Conservation (phyloP, 2,329 filamentous ascomycete genomes). For the Penicillium sp. region DNA sequence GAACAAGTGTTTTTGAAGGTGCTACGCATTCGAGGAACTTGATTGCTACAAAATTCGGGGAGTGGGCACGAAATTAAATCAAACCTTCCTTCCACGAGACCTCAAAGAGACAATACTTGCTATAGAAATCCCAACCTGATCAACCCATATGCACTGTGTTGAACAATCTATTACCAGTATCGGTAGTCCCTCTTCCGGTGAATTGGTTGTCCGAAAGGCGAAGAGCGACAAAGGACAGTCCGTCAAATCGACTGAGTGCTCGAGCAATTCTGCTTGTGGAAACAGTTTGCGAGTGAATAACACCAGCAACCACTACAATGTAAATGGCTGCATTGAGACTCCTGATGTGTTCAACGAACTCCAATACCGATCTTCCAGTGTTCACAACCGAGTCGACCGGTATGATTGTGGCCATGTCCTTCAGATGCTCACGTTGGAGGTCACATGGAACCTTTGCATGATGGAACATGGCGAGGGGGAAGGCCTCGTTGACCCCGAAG, state of each 20-base stretch:
- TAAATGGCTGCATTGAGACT: conserved; percentile 30
- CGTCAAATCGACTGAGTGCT: conserved; percentile 15
- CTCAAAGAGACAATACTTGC: neutral
- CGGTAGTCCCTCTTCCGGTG: conserved; percentile 44
- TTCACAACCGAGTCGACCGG: conserved; percentile 57
- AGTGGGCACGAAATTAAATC: neutral
- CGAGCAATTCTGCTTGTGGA: conserved; percentile 10
- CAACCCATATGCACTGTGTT: neutral
- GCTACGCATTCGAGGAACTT: neutral
- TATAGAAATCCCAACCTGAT: neutral
- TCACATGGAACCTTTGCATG: conserved; percentile 39
- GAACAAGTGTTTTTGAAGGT: neutral
- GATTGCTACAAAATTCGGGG: neutral
- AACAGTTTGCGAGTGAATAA: conserved; percentile 42
- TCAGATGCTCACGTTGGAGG: conserved; percentile 38
- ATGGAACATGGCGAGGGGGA: conserved; percentile 46
- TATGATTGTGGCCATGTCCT: conserved; percentile 37
- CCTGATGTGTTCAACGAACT: conserved; percentile 45
- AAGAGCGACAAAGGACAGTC: conserved; percentile 44
- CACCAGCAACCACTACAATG: conserved; percentile 50
- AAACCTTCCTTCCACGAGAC: neutral
- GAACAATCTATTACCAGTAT: conserved; percentile 41
- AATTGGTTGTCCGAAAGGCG: conserved; percentile 51
- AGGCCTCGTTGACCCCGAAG: conserved; percentile 46
- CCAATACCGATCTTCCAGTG: conserved; percentile 43